A percentile compares a stretch with the other conserved stretches of the same genome.
Conservation (phyloP, 2,329 filamentous ascomycete genomes). For the Cladophialophora immunda region DNA sequence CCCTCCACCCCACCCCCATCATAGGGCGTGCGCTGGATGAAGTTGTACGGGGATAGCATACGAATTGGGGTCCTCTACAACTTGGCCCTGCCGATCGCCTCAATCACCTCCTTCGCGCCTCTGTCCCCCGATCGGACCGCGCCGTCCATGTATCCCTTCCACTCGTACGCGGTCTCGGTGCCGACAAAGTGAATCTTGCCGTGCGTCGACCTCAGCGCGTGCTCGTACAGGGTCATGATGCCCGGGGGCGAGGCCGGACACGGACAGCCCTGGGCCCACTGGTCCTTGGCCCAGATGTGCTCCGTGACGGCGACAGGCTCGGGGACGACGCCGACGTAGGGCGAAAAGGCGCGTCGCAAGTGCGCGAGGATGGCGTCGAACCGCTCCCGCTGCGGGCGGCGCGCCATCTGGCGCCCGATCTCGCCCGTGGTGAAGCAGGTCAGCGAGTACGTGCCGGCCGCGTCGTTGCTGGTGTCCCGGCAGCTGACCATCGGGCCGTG, state of each 20-base stretch:
- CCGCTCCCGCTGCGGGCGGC: too few relatives aligned
- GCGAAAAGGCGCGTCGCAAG: not conserved
- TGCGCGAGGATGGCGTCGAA: too few relatives aligned
- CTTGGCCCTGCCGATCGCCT: too few relatives aligned
- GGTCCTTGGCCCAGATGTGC: slow-evolving; percentile 48
- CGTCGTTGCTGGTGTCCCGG: slow-evolving; percentile 54
- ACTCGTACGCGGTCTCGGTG: too few relatives aligned
- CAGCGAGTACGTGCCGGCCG: slow-evolving; percentile 43
- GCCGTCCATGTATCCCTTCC: too few relatives aligned
- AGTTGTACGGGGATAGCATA: too few relatives aligned
- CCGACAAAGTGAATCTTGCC: too few relatives aligned
- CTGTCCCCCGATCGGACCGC: slow-evolving; percentile 53
- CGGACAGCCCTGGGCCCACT: slow-evolving; percentile 52
- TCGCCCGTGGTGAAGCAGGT: slow-evolving; percentile 44
- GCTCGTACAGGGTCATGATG: slow-evolving; percentile 44
- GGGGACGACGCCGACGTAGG: not conserved
- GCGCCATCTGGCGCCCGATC: too few relatives aligned
- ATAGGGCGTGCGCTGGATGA: too few relatives aligned
- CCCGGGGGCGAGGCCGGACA: slow-evolving; percentile 50
- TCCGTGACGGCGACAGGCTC: slow-evolving; percentile 17
- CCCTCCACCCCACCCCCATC: too few relatives aligned
- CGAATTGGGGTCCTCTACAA: too few relatives aligned
- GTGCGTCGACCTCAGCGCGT: slow-evolving; percentile 43
- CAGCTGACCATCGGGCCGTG: slow-evolving; percentile 56
- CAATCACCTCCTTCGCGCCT: slow-evolving; percentile 46